A percentile compares a stretch with the other conserved stretches of the same genome.
Conservation (phyloP, 2,329 filamentous ascomycete species). For the Alternaria sp. region DNA sequence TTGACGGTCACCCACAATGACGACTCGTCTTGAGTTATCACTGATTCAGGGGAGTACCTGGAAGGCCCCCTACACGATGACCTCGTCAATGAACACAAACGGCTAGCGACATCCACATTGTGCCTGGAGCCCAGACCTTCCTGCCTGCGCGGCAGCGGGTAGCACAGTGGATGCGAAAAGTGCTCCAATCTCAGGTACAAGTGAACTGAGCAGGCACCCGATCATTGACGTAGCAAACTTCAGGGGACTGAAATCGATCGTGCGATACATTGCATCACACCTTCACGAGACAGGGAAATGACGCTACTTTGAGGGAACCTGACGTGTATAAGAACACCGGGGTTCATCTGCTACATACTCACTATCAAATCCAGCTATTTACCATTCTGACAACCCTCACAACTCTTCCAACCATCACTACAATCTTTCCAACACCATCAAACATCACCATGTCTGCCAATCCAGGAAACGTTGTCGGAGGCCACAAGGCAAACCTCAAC, state of each 20-base stretch:
- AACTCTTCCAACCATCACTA: neutral
- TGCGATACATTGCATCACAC: neutral
- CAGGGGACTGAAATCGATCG: conserved; percentile 1
- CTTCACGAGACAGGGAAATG: neutral
- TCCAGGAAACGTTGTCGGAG: conserved; percentile 62
- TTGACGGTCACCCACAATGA: neutral
- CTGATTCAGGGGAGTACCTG: neutral
- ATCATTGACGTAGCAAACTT: conserved; percentile 19
- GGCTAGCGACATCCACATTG: conserved; percentile 3
- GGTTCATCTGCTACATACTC: neutral
- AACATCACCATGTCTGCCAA: conserved; percentile 53
- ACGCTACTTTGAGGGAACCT: neutral
- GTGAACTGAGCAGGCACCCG: neutral
- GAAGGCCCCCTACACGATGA: neutral
- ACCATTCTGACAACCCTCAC: neutral
- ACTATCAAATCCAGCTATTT: conserved; percentile 2
- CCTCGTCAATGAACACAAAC: conserved; percentile 8
- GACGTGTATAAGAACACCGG: conserved; percentile 9
- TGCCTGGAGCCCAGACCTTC: neutral
- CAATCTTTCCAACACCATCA: neutral
- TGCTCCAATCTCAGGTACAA: neutral
- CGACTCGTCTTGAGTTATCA: neutral
- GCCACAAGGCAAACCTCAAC: conserved; percentile 67
- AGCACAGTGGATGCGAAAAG: neutral
- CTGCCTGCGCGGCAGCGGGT: neutral